These are phyloP conservation scores for Lactifluus piperatus DNA, from an alignment of 768 basidiomycete genomes.

Conservation along the genomic window DNA sequence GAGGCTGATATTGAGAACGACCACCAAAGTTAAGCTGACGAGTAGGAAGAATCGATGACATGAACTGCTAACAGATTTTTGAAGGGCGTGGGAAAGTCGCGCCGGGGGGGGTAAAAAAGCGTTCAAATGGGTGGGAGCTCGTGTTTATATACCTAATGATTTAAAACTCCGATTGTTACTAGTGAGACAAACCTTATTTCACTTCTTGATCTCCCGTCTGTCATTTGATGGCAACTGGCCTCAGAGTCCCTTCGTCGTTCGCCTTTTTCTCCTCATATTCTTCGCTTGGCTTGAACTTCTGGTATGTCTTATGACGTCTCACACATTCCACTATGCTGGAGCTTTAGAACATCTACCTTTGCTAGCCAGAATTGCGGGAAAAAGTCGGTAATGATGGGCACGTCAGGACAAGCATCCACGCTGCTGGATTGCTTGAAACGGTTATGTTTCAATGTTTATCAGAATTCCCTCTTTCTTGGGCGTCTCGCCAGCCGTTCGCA, in stretches of 20 bases:
- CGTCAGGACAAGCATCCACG: not conserved
- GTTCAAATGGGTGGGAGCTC: not conserved
- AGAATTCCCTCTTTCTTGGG: not conserved
- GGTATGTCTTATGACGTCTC: not conserved
- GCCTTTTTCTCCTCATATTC: not conserved
- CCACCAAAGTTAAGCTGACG: constrained; percentile 75
- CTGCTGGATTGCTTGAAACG: not conserved
- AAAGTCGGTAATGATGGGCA: no score
- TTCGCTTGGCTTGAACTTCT: not conserved
- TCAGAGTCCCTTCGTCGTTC: not conserved
- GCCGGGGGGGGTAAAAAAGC: constrained; percentile 11
- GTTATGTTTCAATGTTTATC: not conserved
- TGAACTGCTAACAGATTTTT: constrained; percentile 20
- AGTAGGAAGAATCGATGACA: constrained; percentile 57
- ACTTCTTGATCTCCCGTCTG: constrained; percentile 18
- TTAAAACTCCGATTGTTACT: constrained; percentile 17
- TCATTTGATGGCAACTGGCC: constrained; percentile 4
- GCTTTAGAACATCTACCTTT: not conserved
- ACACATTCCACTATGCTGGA: not conserved
- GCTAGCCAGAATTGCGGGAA: no score
- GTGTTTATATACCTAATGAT: constrained; percentile 12
- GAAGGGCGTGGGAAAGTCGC: constrained; percentile 20
- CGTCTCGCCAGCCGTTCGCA: not conserved
- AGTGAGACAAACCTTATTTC: constrained; percentile 17
- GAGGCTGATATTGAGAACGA: constrained; percentile 38